phyloP scores from a whole-genome alignment of 73 alveolate genomes.

The Symbiodinium natans region DNA sequence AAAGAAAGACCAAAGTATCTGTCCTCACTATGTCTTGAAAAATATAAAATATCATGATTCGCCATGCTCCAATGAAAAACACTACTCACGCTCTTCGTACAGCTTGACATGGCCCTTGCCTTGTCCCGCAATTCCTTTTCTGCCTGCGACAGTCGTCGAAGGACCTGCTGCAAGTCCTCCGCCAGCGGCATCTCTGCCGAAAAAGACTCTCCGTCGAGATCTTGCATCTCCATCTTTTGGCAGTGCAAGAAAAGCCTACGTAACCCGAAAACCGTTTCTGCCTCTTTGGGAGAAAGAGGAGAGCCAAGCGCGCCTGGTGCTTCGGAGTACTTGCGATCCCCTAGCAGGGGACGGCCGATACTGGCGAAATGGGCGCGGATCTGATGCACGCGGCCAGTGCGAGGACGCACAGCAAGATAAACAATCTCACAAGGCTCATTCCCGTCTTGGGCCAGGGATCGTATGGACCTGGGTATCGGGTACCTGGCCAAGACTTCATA shows the following conservation, averaged over 20 bases:
- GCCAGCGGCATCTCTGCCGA: slow-evolving; percentile 24
- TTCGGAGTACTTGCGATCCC: neutral
- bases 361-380: slow-evolving; percentile 73
- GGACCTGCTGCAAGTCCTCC: neutral
- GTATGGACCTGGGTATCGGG: neutral
- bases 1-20: too few relatives aligned
- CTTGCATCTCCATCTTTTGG: slow-evolving; percentile 66
- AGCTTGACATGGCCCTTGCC: too few relatives aligned
- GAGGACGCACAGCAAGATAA: neutral
- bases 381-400: slow-evolving; percentile 72
- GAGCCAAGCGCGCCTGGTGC: neutral
- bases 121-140: too few relatives aligned
- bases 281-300: neutral
- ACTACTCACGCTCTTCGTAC: too few relatives aligned
- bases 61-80: too few relatives aligned
- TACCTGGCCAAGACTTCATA: slow-evolving; percentile 1
- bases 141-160: neutral
- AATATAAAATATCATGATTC: too few relatives aligned
- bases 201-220: slow-evolving; percentile 1
- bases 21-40: too few relatives aligned
- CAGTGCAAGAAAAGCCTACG: slow-evolving; percentile 55
- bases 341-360: slow-evolving; percentile 32
- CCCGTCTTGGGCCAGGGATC: neutral
- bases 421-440: neutral
- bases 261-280: neutral